Conservation (phyloP, 2,329 filamentous ascomycete species). For the Pleurostoma richardsiae region DNA sequence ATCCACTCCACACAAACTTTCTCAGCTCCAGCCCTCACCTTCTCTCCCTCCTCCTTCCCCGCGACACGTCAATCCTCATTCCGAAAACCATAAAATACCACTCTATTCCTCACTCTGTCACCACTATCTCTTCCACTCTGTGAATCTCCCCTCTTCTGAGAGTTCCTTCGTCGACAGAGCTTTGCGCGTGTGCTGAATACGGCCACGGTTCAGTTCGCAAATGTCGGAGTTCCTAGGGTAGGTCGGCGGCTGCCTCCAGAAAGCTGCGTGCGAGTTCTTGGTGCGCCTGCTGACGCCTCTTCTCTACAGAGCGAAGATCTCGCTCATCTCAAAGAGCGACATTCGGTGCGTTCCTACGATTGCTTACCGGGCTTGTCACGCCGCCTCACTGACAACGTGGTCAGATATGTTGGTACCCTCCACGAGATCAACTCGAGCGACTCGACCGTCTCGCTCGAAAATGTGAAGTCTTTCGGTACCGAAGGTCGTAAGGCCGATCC, state of each 20-base stretch:
- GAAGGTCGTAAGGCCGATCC: constrained; percentile 79
- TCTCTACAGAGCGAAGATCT: constrained; percentile 74
- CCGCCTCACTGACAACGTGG: constrained; percentile 24
- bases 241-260: neutral
- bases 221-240: neutral
- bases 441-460: constrained; percentile 93
- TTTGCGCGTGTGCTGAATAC: neutral
- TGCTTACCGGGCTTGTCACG: neutral
- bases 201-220: neutral
- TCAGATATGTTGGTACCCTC: constrained; percentile 88
- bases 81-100: neutral
- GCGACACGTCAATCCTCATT: neutral
- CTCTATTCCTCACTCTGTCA: neutral
- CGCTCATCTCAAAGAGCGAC: constrained; percentile 94
- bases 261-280: neutral
- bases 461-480: constrained; percentile 90
- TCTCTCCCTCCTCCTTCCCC: neutral
- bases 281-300: constrained; percentile 21
- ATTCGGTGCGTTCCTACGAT: constrained; percentile 65
- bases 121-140: neutral
- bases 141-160: neutral
- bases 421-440: constrained; percentile 98
- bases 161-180: neutral
- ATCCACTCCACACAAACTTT: too few relatives aligned
- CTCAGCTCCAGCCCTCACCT: neutral